Percentiles rank a stretch among this genome's conserved stretches.
These are phyloP conservation scores for Phellopilus nigrolimitatus DNA, from an alignment of 1,284 basidiomycete species.

Conservation along the genomic window DNA sequence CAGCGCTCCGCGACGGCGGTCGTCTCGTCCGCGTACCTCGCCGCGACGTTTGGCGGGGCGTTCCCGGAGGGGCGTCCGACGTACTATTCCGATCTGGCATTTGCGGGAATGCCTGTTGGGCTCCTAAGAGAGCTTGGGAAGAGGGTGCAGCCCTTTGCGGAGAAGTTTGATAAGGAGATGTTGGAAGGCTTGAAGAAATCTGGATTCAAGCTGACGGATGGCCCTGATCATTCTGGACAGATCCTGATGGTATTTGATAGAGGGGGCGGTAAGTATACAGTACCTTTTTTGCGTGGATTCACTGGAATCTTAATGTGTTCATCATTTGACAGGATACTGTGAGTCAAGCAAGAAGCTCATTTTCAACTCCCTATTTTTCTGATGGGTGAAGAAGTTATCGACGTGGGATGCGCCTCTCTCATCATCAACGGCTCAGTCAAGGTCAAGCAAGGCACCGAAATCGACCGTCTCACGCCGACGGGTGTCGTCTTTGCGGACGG, in stretches of 20 bases:
- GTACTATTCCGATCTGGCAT: slow-evolving; percentile 42
- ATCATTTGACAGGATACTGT: slow-evolving; percentile 15
- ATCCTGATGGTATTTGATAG: slow-evolving; percentile 27
- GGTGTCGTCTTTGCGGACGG: slow-evolving; percentile 34
- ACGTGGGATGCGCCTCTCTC: slow-evolving; percentile 38
- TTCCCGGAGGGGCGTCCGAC: slow-evolving; percentile 38
- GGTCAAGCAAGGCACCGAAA: slow-evolving; percentile 30
- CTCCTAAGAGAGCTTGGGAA: slow-evolving; percentile 34
- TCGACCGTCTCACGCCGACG: slow-evolving; percentile 26
- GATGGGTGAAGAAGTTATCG: slow-evolving; percentile 28
- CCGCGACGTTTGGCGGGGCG: slow-evolving; percentile 26
- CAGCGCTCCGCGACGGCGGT: slow-evolving; percentile 34
- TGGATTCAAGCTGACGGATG: slow-evolving; percentile 36
- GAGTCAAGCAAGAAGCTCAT: background rate
- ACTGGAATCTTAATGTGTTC: background rate
- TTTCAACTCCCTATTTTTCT: background rate
- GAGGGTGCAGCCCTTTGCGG: slow-evolving; percentile 27
- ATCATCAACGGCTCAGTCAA: slow-evolving; percentile 29
- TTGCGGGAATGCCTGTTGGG: slow-evolving; percentile 35
- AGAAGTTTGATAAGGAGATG: slow-evolving; percentile 31
- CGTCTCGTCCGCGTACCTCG: slow-evolving; percentile 28
- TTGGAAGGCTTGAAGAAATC: slow-evolving; percentile 34
- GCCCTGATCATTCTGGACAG: slow-evolving; percentile 28
- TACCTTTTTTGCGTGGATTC: background rate
- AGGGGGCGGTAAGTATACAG: slow-evolving; percentile 27